Evolutionary conservation across 805 yeast genomes (phyloP), one percentile per base, ranked within the genome.

Genomic region (Lipomyces mesembrius): DNA sequence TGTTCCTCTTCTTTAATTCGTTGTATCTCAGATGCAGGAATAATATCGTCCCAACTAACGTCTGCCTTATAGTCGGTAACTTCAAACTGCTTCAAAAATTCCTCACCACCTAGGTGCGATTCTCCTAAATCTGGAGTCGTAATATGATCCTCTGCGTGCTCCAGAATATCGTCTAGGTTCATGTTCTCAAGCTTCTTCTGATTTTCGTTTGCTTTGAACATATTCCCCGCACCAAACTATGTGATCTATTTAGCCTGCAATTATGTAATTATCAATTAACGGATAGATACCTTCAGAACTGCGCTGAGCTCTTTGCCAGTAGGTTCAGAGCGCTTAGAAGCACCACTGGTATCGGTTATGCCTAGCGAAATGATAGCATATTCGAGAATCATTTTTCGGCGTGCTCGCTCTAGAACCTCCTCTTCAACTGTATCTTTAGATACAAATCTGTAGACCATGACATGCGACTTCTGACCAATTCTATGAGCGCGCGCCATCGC

Each of bases 401-500:
- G 85, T 0, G 99, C 99, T 71, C 98, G 86, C 79, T 95, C 99
- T 72, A 95, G 82, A 67, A 95, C 96, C 77, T 95, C 97, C 78
- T 95, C 99, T 78, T 95, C 99, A 14, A 95, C 97, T 0, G 99
- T 95, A 75, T 95, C 99, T 75, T 95, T 95, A 66, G 97, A 89
- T n/a, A 95, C 98, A 80, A 95, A 91, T 76, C 99, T 83, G 77
- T 95, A 95, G 20, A 95, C 98, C 87, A 92, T 91, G 49, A 95
- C 99, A 79, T 95, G 99, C 74, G 91, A 92, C 79, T 93, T 95
- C 78, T 95, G 99, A n/a, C 99, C 99, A 77, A 95, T 95, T 82
- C 99, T 88, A 80, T 95, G 99, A 2, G 99, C 99, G 79, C 99
- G 87, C 0, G 99, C 99, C 99, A 95, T 95, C 0, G 99, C 99